Evolutionary conservation across 164 flowering plant genomes (phyloP).

Genomic region (Protea cynaroides): DNA sequence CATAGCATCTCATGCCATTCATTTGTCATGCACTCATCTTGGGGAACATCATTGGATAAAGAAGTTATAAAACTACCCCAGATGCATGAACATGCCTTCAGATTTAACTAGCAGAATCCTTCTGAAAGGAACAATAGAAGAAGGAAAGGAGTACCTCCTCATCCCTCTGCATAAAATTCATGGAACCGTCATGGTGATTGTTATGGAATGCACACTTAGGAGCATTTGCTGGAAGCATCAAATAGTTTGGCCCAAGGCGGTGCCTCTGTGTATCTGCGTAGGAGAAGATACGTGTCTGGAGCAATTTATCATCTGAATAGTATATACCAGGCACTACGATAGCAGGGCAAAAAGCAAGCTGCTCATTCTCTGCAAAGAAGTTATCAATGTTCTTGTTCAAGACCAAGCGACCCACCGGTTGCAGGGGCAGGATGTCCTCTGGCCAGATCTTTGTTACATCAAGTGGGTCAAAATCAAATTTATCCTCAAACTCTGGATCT

Average conservation of each 20-base stretch:
- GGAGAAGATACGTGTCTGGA: constrained; percentile 82
- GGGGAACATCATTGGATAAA: too few species aligned
- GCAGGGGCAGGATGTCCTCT: constrained; percentile 86
- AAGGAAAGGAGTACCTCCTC: constrained; percentile 64
- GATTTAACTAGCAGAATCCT: background rate
- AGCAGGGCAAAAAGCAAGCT: constrained; percentile 90
- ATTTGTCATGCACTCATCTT: background rate
- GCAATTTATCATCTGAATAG: constrained; percentile 92
- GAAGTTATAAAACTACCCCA: background rate
- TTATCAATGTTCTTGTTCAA: constrained; percentile 91
- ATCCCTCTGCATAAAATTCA: constrained; percentile 99
- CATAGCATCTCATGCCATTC: background rate
- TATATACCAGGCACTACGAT: constrained; percentile 85
- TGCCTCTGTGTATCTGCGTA: constrained; percentile 96
- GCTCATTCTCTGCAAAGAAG: constrained; percentile 97
- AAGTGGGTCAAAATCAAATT: constrained; percentile 87
- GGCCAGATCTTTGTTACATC: constrained; percentile 99
- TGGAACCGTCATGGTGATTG: constrained; percentile 93
- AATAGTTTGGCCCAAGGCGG: constrained; percentile 94
- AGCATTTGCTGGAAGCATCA: constrained; percentile 89
- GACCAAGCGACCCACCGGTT: constrained; percentile 92
- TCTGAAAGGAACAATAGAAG: background rate
- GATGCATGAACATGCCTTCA: background rate
- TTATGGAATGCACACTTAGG: constrained; percentile 94
- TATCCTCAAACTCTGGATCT: constrained; percentile 82